phyloP scores from a whole-genome alignment of 176 grass and related monocot species.

The Carex littledalei region DNA sequence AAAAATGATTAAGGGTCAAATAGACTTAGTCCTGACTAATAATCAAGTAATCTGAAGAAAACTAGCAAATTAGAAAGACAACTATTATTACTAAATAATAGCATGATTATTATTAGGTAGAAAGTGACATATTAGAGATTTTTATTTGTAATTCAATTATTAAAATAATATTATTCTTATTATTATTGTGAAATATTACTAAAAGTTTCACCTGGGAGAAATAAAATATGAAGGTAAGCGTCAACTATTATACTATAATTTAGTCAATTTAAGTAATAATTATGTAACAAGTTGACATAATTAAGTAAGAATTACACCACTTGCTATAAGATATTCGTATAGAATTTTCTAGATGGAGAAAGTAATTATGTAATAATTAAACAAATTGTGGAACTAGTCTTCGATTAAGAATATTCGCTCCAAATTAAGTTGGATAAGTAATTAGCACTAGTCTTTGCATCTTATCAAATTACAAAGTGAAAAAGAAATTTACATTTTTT shows the following conservation, averaged over 20 bases:
- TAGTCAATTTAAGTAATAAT: neutral
- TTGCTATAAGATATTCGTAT: neutral
- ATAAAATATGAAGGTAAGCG: neutral
- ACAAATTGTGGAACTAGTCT: neutral
- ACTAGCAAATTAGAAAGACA: neutral
- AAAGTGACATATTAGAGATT: neutral
- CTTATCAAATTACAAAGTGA: neutral
- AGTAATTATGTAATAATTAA: constrained; percentile 4
- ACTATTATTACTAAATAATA: constrained; percentile 8
- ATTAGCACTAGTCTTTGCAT: neutral
- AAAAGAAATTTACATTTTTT: neutral
- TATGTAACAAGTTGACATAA: constrained; percentile 12
- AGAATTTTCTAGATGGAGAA: neutral
- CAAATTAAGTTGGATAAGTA: neutral
- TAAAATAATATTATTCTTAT: neutral
- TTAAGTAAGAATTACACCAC: constrained; percentile 16
- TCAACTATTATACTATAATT: constrained; percentile 22
- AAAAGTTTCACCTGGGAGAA: neutral
- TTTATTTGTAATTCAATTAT: neutral
- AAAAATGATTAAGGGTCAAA: neutral
- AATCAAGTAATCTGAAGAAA: neutral
- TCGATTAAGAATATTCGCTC: neutral
- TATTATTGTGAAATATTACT: constrained; percentile 6
- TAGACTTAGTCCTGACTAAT: neutral
- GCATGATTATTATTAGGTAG: constrained; percentile 5